Evolutionary conservation across 148 eudicot species (phyloP).

Genomic region (Hydrangea macrophylla): DNA sequence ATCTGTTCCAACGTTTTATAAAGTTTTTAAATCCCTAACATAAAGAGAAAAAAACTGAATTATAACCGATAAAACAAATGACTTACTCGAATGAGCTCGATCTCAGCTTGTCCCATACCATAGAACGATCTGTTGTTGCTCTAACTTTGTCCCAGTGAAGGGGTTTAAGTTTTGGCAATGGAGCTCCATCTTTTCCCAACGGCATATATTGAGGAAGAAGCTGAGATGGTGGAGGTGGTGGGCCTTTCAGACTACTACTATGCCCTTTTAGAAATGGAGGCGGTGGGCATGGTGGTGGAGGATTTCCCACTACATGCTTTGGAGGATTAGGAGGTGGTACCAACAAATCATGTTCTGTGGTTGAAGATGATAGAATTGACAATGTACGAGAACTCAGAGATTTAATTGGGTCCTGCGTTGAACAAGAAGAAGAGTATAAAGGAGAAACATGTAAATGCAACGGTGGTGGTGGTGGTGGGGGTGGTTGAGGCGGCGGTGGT

Average conservation of each 20-base stretch:
- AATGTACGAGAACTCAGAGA: conserved; percentile 16
- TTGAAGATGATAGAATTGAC: conserved; percentile 12
- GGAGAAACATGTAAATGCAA: conserved; percentile 17
- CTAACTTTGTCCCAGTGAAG: conserved; percentile 99
- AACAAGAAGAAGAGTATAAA: conserved; percentile 21
- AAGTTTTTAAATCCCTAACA: not conserved
- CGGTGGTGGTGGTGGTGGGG: too few relatives aligned
- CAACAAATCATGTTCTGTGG: conserved; percentile 1
- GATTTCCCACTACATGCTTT: conserved; percentile 31
- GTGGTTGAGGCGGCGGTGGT: conserved; percentile 44
- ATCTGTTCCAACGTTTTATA: conserved; percentile 39
- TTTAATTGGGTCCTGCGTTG: conserved; percentile 8
- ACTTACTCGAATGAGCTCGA: conserved; percentile 96
- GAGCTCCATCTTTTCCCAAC: conserved; percentile 75
- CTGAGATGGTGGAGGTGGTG: conserved; percentile 60
- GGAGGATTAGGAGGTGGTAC: conserved; percentile 21
- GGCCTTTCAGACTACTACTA: conserved; percentile 24
- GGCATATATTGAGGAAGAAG: conserved; percentile 28
- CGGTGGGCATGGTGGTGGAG: conserved; percentile 56
- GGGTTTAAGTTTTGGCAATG: conserved; percentile 87
- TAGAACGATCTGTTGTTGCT: conserved; percentile 79
- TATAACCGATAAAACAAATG: not conserved
- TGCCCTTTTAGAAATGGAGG: conserved; percentile 33
- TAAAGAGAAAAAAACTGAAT: not conserved
- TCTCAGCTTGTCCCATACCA: conserved; percentile 95